Evolutionary conservation across 805 yeast species (phyloP), one percentile per base, ranked within the genome.

Genomic region (Debaryomyces castellii): DNA sequence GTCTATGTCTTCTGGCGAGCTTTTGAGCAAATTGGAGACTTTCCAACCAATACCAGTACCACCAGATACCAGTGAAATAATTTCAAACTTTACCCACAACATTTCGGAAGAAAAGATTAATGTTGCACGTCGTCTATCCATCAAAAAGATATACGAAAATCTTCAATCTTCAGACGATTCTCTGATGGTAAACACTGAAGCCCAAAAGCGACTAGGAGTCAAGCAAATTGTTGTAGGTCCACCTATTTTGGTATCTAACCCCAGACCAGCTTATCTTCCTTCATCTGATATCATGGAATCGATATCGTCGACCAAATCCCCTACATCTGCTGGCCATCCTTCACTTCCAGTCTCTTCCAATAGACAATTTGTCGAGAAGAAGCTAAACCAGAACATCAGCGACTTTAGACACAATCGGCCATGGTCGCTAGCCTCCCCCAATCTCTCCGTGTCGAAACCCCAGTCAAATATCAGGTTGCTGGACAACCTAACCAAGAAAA

Each of bases 1-100:
- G n/a, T 58, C 64, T 33, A 35, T 62, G 40, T 60, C 66, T 4
- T 57, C 65, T 1, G 70, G 69, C 3, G 71, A 66, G 49, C 51
- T 69, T 40, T 47, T 66, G 38, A 43, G 46, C 45, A 53, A 57
- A 48, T 45, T 65, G 47, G 67, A 50, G 44, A 50, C 45, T 36
- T 34, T 43, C 38, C 28, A 30, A 21, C 17, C 37, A 43, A 30
- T 24, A 34, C 20, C 28, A 20, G 17, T 22, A 34, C 39, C 22
- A 34, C 23, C 27, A 16, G 40, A 37, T 22, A 37, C 20, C 30
- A 7, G 11, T 10, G 18, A 20, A 2, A 20, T 14, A 3, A 18
- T 12, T 12, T 28, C 34, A 30, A 8, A n/a, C 5, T 14, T 14
- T 7, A 30, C 16, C 9, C 7, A 30, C 6, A 35, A 20, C 9